Base-by-base conservation (phyloP, 108 stramenopile genomes). In the Mayamaea pseudoterrestris region DNA sequence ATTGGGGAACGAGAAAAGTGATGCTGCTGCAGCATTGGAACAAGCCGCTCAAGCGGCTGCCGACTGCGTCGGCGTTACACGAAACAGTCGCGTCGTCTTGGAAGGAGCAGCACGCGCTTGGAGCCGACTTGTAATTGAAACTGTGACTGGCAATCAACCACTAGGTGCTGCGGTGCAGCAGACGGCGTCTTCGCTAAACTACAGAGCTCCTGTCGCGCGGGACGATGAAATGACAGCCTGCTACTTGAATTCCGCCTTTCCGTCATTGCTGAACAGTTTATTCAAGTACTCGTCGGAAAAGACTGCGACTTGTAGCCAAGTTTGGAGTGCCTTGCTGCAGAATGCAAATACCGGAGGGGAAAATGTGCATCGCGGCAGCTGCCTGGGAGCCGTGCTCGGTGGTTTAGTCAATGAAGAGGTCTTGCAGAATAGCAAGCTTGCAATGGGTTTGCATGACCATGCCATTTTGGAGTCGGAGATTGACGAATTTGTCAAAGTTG, bases 331-430 rank as follows among this genome's bases (percentile, higher is more conserved):
- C 8, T 58, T 93, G 1, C 29, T 90, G 6, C 71, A 73, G 27
- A 90, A 81, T 61, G 84, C 88, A 52, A 93, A 90, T 46, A 73
- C 69, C 0, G 93, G 93, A 1, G 93, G 93, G 20, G 93, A 93
- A 46, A 93, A 93, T 66, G 88, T 88, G 2, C 84, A 84, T 60
- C 66, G 83, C 12, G 93, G 81, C 12, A 68, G 86, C 4, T 27
- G 78, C 2, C 46, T 93, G 18, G 93, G 93, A 1, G 89, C 83
- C 3, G 47, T 93, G 23, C 44, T 90, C 28, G 93, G 88, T 8
- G 86, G n/a, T n/a, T n/a, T n/a, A n/a, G n/a, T n/a, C n/a, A n/a
- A n/a, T n/a, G n/a, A n/a, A n/a, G n/a, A n/a, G n/a, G n/a, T n/a
- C n/a, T n/a, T n/a, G n/a, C n/a, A n/a, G 87, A 5, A 46, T 71